phyloP scores from a whole-genome alignment of 345 rosid genomes.

The Salix brachista region DNA sequence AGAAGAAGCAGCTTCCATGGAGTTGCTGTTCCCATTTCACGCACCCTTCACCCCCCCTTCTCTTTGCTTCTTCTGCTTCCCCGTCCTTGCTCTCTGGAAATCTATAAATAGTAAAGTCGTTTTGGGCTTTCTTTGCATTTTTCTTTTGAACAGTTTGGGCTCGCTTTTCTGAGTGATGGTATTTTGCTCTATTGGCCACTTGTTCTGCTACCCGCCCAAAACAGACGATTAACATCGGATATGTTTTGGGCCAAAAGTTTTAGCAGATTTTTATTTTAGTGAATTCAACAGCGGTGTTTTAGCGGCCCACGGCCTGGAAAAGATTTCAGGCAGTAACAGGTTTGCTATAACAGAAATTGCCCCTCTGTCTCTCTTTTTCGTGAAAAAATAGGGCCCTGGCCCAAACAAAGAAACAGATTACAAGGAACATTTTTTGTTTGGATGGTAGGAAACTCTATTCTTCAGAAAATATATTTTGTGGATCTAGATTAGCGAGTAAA shows the following conservation, averaged over 20 bases:
- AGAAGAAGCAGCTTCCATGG: conserved; percentile 89
- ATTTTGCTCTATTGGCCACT: not conserved
- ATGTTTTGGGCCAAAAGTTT: not conserved
- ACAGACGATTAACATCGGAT: no score
- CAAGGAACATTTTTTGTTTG: no score
- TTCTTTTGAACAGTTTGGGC: not conserved
- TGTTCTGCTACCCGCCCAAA: not conserved
- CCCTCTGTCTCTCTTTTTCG: no score
- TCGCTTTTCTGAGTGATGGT: not conserved
- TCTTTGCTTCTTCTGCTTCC: not conserved
- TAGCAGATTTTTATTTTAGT: not conserved
- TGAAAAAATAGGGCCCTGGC: no score
- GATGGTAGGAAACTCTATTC: no score
- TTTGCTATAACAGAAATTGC: no score
- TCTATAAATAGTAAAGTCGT: not conserved
- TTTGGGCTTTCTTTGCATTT: not conserved
- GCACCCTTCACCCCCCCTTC: not conserved
- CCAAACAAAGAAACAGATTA: no score
- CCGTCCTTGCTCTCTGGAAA: not conserved
- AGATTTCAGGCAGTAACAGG: not conserved
- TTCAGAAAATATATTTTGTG: no score
- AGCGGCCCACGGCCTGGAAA: not conserved
- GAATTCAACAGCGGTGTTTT: not conserved
- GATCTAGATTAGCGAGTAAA: no score
- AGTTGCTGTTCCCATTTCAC: conserved; percentile 29